Evolutionary conservation across 2,329 filamentous ascomycete species (phyloP).

Genomic region (Pseudocercospora eumusae): DNA sequence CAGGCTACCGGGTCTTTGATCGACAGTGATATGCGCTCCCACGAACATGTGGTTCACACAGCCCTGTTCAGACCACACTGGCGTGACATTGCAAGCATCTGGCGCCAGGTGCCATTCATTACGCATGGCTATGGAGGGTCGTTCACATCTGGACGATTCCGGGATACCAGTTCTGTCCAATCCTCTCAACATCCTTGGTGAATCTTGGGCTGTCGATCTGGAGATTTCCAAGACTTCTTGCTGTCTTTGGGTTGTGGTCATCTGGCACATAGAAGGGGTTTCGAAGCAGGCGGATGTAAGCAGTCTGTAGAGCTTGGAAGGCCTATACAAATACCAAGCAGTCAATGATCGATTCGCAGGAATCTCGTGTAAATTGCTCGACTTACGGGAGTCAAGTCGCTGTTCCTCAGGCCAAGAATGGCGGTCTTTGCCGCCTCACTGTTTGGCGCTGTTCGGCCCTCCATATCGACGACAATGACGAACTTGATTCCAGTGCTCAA

Average conservation of each 20-base stretch:
- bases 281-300: conserved; percentile 83
- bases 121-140: not conserved
- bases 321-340: conserved; percentile 60
- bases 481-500: conserved; percentile 94
- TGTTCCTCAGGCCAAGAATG: conserved; percentile 72
- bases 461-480: conserved; percentile 87
- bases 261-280: conserved; percentile 96
- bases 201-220: conserved; percentile 83
- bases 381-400: conserved; percentile 80
- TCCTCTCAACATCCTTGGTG: conserved; percentile 75
- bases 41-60: not conserved
- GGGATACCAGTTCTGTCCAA: conserved; percentile 82
- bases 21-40: not conserved
- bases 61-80: not conserved
- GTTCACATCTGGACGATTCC: conserved; percentile 46
- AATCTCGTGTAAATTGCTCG: not conserved
- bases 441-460: conserved; percentile 61
- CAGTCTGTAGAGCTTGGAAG: conserved; percentile 88
- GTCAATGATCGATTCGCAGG: no score
- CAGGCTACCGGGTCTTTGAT: not conserved
- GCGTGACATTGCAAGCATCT: not conserved
- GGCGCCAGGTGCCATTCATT: not conserved
- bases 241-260: conserved; percentile 67
- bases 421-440: conserved; percentile 39
- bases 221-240: conserved; percentile 50